Base-by-base conservation (phyloP, 257 asterid species). In the Jacaranda mimosifolia region DNA sequence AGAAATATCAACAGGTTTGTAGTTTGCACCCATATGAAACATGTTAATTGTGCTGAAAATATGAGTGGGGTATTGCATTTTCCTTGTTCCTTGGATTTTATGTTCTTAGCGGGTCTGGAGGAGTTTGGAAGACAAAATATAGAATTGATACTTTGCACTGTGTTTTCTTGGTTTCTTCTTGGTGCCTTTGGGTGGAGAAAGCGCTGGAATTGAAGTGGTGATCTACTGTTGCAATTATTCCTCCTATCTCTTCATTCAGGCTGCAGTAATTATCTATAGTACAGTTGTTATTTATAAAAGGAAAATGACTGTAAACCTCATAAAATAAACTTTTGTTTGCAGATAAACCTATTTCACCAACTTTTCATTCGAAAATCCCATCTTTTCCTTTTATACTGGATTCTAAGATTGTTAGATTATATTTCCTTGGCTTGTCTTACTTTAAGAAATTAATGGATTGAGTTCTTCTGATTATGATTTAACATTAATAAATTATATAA, bases 1-100 rank as follows among this genome's bases (percentile, higher is more conserved):
- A 76, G 98, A 94, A 89, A 77, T 82, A 63, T 81, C 90, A 32
- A 71, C 79, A 86, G 98, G 98, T 94, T 73, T 57, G 88, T 69
- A 69, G 60, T 75, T 38, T 77, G 65, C 42, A 52, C 67, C 77
- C 56, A 43, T 42, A 21, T 64, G 38, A 15, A 12, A 76, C 60
- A 45, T 81, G 62, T 39, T 57, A 32, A 36, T 72, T 79, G 45
- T 76, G 53, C 36, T 68, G 77, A 48, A 4, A 52, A 48, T 42
- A 26, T 73, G 55, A 35, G 59, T 45, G 60, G 36, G 64, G 73
- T 58, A 56, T 6, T 77, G 70, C 66, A n/a, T 10, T 56, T 83
- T 51, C 58, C 52, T 74, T 21, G 48, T 77, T 66, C 69, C 46
- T 78, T 36, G 35, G 45, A 39, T 72, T 17, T 62, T 35, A 26